These are phyloP conservation scores for Aphanocladium album DNA, from an alignment of 2,329 filamentous ascomycete genomes.

Conservation along the genomic window DNA sequence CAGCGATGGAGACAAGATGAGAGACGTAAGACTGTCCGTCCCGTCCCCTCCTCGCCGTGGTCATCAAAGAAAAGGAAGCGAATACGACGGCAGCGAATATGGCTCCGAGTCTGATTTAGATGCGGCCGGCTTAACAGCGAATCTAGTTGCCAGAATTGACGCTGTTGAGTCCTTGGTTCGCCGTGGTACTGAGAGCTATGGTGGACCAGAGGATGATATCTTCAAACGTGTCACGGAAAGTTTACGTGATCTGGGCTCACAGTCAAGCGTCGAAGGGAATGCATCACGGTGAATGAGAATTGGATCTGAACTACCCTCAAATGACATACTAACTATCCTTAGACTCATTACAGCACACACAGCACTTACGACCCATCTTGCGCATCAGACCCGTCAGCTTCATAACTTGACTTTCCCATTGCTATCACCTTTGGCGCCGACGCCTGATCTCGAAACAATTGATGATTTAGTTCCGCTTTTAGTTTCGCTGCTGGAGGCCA, in stretches of 20 bases:
- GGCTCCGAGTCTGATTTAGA: slow-evolving; percentile 68
- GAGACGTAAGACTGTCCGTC: slow-evolving; percentile 38
- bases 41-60: slow-evolving; percentile 38
- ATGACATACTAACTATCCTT: slow-evolving; percentile 4
- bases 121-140: slow-evolving; percentile 60
- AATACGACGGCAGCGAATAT: slow-evolving; percentile 71
- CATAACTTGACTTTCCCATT: slow-evolving; percentile 68
- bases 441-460: slow-evolving; percentile 59
- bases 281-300: slow-evolving; percentile 56
- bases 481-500: slow-evolving; percentile 56
- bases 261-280: slow-evolving; percentile 66
- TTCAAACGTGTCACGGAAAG: slow-evolving; percentile 63
- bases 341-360: slow-evolving; percentile 73
- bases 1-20: slow-evolving; percentile 23
- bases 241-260: slow-evolving; percentile 67
- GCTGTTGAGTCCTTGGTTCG: slow-evolving; percentile 66
- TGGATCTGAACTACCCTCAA: neutral
- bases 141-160: slow-evolving; percentile 64
- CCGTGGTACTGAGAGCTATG: slow-evolving; percentile 60
- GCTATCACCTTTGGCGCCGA: slow-evolving; percentile 61
- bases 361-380: slow-evolving; percentile 67
- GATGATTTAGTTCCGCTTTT: slow-evolving; percentile 67
- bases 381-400: slow-evolving; percentile 69
- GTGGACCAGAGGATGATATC: slow-evolving; percentile 59
- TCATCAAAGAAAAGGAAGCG: slow-evolving; percentile 50